Conservation (phyloP, 2,329 filamentous ascomycete species). For the Sarocladiaceae sp. region DNA sequence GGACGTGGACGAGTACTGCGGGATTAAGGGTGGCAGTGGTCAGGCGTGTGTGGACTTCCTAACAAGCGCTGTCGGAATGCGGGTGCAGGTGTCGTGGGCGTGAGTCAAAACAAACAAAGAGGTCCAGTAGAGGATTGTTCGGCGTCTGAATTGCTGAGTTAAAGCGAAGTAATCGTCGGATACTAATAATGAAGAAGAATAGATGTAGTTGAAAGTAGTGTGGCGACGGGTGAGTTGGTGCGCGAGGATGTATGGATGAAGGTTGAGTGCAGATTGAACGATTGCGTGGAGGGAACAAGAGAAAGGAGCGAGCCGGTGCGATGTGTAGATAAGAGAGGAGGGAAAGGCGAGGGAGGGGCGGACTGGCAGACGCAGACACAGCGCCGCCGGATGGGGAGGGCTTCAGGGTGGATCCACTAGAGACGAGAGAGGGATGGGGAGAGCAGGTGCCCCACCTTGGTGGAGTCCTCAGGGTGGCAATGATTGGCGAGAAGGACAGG, state of each 20-base stretch:
- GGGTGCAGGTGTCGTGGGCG: slow-evolving; percentile 3
- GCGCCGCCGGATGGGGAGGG: slow-evolving; percentile 6
- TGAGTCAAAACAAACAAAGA: slow-evolving; percentile 1
- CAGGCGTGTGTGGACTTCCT: slow-evolving; percentile 10
- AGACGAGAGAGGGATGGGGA: slow-evolving; percentile 4
- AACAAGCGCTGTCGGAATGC: slow-evolving; percentile 3
- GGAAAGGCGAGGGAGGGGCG: slow-evolving; percentile 2
- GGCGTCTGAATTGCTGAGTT: neutral
- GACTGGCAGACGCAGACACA: no score
- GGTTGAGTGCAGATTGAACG: slow-evolving; percentile 3
- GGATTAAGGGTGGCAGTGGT: slow-evolving; percentile 19
- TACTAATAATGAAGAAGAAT: slow-evolving; percentile 7
- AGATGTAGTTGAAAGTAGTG: slow-evolving; percentile 1
- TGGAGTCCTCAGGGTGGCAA: no score
- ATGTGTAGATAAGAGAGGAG: slow-evolving; percentile 7
- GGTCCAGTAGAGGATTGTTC: neutral
- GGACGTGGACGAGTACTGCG: slow-evolving; percentile 14
- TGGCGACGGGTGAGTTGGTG: neutral
- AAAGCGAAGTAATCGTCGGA: neutral
- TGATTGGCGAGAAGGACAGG: no score
- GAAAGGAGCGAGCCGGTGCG: slow-evolving; percentile 6
- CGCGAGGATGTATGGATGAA: neutral
- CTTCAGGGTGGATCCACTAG: no score
- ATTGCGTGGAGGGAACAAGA: slow-evolving; percentile 9
- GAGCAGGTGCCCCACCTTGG: no score